Evolutionary conservation across 2,329 filamentous ascomycete genomes (phyloP).

Genomic region (Cladophialophora immunda): DNA sequence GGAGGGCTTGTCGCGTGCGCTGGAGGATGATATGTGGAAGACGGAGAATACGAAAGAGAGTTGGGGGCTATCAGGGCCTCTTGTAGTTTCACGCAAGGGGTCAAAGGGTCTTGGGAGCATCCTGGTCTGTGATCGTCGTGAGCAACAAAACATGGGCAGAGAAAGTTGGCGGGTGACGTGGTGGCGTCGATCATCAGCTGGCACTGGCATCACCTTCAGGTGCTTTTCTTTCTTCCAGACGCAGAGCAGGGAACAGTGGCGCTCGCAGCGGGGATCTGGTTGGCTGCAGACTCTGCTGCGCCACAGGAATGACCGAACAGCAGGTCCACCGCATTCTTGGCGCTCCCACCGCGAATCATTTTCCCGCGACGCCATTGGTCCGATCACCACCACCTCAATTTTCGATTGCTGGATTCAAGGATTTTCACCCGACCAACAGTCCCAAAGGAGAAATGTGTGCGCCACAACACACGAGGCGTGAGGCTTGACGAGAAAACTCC

Average conservation of each 20-base stretch:
- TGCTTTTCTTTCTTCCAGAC: not conserved
- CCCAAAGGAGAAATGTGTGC: not conserved
- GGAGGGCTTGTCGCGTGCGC: not conserved
- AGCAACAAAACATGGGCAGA: not conserved
- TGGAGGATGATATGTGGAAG: not conserved
- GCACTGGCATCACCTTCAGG: not conserved
- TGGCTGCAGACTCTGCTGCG: not conserved
- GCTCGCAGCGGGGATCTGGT: not conserved
- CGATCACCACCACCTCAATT: slow-evolving; percentile 10
- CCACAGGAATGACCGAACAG: slow-evolving; percentile 5
- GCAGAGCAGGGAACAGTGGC: not conserved
- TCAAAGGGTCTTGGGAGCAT: not conserved
- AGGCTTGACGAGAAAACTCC: not conserved
- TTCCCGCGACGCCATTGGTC: not conserved
- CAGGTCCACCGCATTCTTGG: not conserved
- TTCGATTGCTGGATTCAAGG: slow-evolving; percentile 6
- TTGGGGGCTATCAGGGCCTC: not conserved
- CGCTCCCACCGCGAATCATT: not conserved
- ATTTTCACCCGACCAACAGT: slow-evolving; percentile 1
- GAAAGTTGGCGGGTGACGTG: slow-evolving; percentile 9
- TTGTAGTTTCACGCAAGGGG: slow-evolving; percentile 2
- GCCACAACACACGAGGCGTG: not conserved
- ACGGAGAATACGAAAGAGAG: not conserved
- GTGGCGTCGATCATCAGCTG: slow-evolving; percentile 8
- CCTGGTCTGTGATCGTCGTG: not conserved